Evolutionary conservation across 306 rosid genomes (phyloP).

Genomic region (Biancaea sappan): DNA sequence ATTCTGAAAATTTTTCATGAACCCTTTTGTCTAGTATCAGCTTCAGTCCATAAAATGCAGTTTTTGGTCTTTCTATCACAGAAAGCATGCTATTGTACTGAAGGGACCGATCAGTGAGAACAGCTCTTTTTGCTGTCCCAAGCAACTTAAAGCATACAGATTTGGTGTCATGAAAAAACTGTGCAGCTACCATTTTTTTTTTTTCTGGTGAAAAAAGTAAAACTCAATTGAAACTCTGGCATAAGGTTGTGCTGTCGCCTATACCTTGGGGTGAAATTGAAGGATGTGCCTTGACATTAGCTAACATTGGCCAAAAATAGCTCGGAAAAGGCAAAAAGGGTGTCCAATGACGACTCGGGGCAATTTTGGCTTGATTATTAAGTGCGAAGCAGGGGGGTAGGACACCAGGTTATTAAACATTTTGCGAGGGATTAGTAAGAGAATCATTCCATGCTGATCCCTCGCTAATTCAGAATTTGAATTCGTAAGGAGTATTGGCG

Average conservation of each 20-base stretch:
- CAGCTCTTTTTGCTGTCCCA: background rate
- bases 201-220: background rate
- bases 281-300: background rate
- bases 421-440: too few relatives aligned
- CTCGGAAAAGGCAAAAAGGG: too few relatives aligned
- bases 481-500: too few relatives aligned
- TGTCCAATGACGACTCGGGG: too few relatives aligned
- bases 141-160: background rate
- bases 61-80: background rate
- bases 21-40: background rate
- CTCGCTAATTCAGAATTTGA: too few relatives aligned
- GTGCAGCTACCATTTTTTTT: background rate
- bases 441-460: too few relatives aligned
- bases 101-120: conserved; percentile 3
- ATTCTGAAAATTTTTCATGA: background rate
- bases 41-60: conserved; percentile 1
- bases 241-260: background rate
- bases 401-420: too few relatives aligned
- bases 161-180: background rate
- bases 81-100: background rate
- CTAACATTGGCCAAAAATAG: too few relatives aligned
- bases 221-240: background rate
- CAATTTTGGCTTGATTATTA: too few relatives aligned
- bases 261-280: background rate
- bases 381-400: too few relatives aligned